Base-by-base conservation (phyloP, 2,329 filamentous ascomycete species). In the Dryadomyces sulphureus region DNA sequence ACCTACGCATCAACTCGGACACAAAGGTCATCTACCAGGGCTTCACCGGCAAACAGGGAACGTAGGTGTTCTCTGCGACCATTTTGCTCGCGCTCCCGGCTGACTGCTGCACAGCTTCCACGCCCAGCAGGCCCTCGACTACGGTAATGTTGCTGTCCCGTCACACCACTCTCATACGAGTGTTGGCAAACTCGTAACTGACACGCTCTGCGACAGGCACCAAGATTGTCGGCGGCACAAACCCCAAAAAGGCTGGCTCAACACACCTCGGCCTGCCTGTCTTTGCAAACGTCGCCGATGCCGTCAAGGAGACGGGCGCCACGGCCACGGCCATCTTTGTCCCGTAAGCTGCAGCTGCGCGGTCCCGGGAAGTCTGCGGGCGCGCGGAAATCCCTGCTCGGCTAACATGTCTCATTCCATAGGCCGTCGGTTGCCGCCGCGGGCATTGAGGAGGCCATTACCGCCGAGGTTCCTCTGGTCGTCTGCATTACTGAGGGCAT, bases 401-500 rank as follows among this genome's bases (percentile, higher is more conserved):
- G 30, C 38, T 41, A 36, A 46, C 17, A 9, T 16, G 35, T 41
- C 36, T 19, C 17, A 20, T 22, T 5, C 41, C 36, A 35, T 58
- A 92, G 86, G 54, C 92, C 92, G 53, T 87, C 92, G 54, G 63
- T 96, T 58, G 92, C 92, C 55, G 92, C 92, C 53, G 81, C 81
- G 57, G 84, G 89, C 78, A 98, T 98, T 57, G 90, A 96, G 70
- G 92, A 98, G 72, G 92, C 92, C 57, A 81, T 98, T 61, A 70
- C 75, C 57, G 92, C 92, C 55, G 92, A 98, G 70, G 81, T 98
- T 49, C 86, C 88, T 54, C 79, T 98, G 52, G 84, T 93, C 58
- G 92, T 98, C 59, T 95, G 89, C 66, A 96, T 96, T 61, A 96
- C 90, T 50, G 90, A 96, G 75, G 90, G 90, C 63, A 95, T 95